Base-by-base conservation (phyloP, 306 rosid species). In the Cicer pinnatifidum region DNA sequence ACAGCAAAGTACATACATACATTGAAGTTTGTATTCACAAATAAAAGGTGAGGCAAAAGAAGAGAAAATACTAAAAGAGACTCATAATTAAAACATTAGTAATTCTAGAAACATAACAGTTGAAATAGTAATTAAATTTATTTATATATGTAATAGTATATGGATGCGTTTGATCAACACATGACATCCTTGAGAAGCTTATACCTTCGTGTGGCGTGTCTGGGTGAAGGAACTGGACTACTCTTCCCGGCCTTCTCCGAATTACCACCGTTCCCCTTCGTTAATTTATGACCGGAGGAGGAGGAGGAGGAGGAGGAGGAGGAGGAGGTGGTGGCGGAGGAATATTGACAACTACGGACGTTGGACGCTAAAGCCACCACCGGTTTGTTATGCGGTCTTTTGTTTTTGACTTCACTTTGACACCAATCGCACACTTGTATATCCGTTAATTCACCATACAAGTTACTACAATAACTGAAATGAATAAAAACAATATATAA, bases 111-210 rank as follows among this genome's bases (percentile, higher is more conserved):
- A 15, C 20, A 53, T 28, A 11, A 57, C 17, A 46, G 4, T 28
- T 28, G 33, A 28, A 28, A 28, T 28, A 23, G 3, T 23, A 1
- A 20, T 20, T 19, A 0, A 0, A 19, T 19, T 19, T 19, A 19
- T 19, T 19, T 16, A 16, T 16, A 16, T 20, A 20, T 20, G 23
- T 23, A 28, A 28, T 28, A 28, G 33, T 28, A 28, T 23, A 23
- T 23, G 28, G 28, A 23, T 23, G 28, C 2, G 28, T 28, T 28
- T 28, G 33, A 28, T 28, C 45, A 44, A 81, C 96, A 93, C 97
- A 93, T 89, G 11, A 93, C 98, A 84, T 93, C 98, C 91, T 93
- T 93, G 80, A 93, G 98, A 88, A 93, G 98, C 96, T 93, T 93
- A 80, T 93, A 93, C 97, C 98, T 89, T 72, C 98, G 96, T 8